Percentiles rank a stretch among this genome's conserved stretches.
Evolutionary conservation across 352 stramenopile species (phyloP).

Genomic region (Saprolegnia parasitica): DNA sequence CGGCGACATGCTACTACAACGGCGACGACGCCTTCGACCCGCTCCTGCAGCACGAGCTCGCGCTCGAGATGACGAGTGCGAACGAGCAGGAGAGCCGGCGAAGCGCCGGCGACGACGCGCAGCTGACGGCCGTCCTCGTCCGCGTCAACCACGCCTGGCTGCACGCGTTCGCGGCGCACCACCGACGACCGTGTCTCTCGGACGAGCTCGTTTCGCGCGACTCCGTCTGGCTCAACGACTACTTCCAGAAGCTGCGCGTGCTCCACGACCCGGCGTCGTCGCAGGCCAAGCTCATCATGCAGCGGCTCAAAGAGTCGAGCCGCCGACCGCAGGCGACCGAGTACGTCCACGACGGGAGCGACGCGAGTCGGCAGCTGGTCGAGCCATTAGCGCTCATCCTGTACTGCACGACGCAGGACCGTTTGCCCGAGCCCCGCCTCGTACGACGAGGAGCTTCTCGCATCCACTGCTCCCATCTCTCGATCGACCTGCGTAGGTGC

Average conservation of each 20-base stretch:
- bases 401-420: conserved; percentile 52
- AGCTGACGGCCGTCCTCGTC: conserved; percentile 40
- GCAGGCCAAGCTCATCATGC: conserved; percentile 52
- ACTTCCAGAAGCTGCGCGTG: conserved; percentile 77
- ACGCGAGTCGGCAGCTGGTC: conserved; percentile 46
- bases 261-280: conserved; percentile 51
- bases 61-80: not conserved
- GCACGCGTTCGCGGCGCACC: conserved; percentile 47
- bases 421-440: conserved; percentile 55
- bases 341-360: conserved; percentile 41
- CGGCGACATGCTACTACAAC: not conserved
- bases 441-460: conserved; percentile 31
- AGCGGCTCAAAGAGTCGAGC: conserved; percentile 47
- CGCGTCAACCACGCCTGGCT: conserved; percentile 63
- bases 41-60: not conserved
- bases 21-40: not conserved
- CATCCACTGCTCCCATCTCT: not conserved
- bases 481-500: conserved; percentile 40
- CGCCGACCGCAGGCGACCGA: conserved; percentile 31
- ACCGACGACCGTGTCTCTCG: conserved; percentile 54
- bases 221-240: conserved; percentile 75
- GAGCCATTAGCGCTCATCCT: conserved; percentile 62
- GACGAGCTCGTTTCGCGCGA: conserved; percentile 54
- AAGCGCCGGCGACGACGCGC: not conserved
- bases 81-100: not conserved